phyloP scores from a whole-genome alignment of 2,329 filamentous ascomycete genomes.

The Alternaria atra region DNA sequence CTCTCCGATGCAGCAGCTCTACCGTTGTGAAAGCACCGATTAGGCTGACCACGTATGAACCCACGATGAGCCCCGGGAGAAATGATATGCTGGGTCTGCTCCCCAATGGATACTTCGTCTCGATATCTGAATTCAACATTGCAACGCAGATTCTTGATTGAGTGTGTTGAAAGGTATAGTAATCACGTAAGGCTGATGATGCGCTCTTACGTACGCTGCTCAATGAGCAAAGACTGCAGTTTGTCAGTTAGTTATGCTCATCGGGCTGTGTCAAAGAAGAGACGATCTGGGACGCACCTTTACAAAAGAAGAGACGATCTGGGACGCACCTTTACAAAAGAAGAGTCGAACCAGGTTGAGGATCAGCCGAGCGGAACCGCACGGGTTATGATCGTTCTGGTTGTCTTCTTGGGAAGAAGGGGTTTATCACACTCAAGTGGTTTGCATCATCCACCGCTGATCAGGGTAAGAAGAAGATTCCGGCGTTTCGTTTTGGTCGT shows the following conservation, averaged over 20 bases:
- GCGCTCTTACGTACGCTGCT: not conserved
- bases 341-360: not conserved
- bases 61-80: constrained; percentile 55
- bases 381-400: not conserved
- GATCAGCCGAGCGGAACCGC: not conserved
- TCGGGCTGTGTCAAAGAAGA: not conserved
- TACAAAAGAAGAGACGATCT: not conserved
- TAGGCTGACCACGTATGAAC: constrained; percentile 73
- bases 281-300: not conserved
- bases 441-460: constrained; percentile 5
- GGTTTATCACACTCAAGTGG: not conserved
- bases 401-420: not conserved
- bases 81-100: constrained; percentile 53
- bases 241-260: not conserved
- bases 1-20: constrained; percentile 81
- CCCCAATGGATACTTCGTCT: constrained; percentile 43
- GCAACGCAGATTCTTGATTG: not conserved
- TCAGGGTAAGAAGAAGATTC: not conserved
- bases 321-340: not conserved
- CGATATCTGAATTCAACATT: constrained; percentile 25
- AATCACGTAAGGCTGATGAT: not conserved
- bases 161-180: not conserved
- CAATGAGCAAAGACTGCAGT: not conserved
- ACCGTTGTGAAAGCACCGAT: constrained; percentile 80
- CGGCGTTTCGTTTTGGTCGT: not conserved